Conservation (phyloP, 2,329 filamentous ascomycete species). For the Myriosclerotinia scirpicola region DNA sequence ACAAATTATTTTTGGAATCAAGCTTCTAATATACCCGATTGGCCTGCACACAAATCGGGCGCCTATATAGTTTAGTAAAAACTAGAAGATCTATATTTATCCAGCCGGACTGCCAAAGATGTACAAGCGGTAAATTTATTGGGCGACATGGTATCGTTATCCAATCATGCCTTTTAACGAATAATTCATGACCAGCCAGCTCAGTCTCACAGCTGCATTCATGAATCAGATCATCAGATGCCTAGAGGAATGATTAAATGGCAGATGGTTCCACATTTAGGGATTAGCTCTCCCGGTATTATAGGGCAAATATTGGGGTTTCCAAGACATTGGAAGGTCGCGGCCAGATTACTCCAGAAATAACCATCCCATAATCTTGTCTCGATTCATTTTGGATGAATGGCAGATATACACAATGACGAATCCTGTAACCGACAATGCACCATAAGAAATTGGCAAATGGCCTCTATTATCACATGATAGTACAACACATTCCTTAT, state of each 20-base stretch:
- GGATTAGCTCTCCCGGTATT: slow-evolving; percentile 11
- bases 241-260: not conserved
- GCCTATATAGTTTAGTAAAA: not conserved
- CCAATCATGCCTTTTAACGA: not conserved
- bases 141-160: not conserved
- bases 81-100: slow-evolving; percentile 18
- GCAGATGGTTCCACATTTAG: slow-evolving; percentile 12
- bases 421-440: slow-evolving; percentile 7
- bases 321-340: not conserved
- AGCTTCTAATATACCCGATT: not conserved
- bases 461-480: slow-evolving; percentile 33
- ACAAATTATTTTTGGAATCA: slow-evolving; percentile 6
- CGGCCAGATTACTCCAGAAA: slow-evolving; percentile 9
- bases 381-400: not conserved
- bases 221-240: not conserved
- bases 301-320: not conserved
- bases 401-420: not conserved
- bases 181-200: not conserved
- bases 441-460: slow-evolving; percentile 18
- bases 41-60: not conserved
- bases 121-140: slow-evolving; percentile 10
- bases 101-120: not conserved
- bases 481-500: slow-evolving; percentile 32
- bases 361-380: not conserved
- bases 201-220: not conserved